A percentile compares a stretch with the other conserved stretches of the same genome.
Conservation (phyloP, 345 rosid genomes). For the Carallia brachiata region DNA sequence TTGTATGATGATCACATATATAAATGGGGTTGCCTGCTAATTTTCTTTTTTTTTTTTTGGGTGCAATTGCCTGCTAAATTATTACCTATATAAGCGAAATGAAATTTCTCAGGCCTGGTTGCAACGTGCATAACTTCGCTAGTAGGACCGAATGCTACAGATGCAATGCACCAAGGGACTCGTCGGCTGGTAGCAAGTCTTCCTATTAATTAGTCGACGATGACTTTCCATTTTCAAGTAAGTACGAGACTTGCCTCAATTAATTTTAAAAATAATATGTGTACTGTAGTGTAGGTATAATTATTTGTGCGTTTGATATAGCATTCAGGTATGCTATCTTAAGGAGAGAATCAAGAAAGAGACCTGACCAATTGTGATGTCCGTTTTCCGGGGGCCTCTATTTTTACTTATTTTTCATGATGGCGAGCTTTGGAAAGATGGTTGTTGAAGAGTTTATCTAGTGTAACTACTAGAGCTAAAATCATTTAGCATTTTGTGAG, state of each 20-base stretch:
- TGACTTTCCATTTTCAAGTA: background rate
- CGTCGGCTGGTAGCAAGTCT: conserved; percentile 17
- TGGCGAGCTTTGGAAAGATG: conserved; percentile 17
- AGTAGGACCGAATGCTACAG: conserved; percentile 86
- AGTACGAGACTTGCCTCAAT: background rate
- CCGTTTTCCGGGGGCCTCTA: background rate
- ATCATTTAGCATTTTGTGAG: conserved; percentile 22
- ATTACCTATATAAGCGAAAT: background rate
- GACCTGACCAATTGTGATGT: background rate
- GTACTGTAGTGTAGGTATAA: too few relatives aligned
- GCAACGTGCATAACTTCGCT: conserved; percentile 92
- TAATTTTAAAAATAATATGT: too few relatives aligned
- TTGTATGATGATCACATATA: too few relatives aligned
- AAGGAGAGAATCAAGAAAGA: conserved; percentile 1
- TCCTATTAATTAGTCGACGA: conserved; percentile 9
- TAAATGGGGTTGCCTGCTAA: too few relatives aligned
- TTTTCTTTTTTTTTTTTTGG: too few relatives aligned
- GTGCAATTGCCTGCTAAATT: too few relatives aligned
- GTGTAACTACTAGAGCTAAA: conserved; percentile 12
- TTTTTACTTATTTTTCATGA: background rate
- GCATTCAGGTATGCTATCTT: background rate
- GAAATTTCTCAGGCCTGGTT: conserved; percentile 50
- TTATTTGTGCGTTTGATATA: too few relatives aligned
- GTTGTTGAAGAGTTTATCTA: background rate
- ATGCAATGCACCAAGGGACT: conserved; percentile 87